Percentiles rank a stretch among this genome's conserved stretches.
These are phyloP conservation scores for Alternaria arborescens DNA, from an alignment of 2,329 filamentous ascomycete species.

Conservation along the genomic window DNA sequence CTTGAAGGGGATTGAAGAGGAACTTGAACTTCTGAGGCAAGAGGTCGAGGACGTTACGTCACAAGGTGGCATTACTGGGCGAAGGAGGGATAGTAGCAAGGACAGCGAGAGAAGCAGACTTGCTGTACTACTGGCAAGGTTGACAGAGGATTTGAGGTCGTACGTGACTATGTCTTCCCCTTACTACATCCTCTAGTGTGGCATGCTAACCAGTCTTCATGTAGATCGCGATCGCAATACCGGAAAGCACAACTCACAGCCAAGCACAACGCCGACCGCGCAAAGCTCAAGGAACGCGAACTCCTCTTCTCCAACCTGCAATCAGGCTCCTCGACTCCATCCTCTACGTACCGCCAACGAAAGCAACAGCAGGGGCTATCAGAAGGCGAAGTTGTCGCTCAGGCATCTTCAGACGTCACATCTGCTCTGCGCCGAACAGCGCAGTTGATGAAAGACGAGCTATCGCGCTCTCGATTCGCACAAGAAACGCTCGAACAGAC, in stretches of 20 bases:
- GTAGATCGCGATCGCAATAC: conserved; percentile 71
- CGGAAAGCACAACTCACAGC: conserved; percentile 83
- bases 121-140: conserved; percentile 70
- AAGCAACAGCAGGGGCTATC: conserved; percentile 62
- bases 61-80: conserved; percentile 42
- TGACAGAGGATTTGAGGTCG: conserved; percentile 76
- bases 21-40: conserved; percentile 80
- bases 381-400: conserved; percentile 76
- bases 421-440: conserved; percentile 84
- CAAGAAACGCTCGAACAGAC: conserved; percentile 87
- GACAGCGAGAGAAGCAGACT: conserved; percentile 72
- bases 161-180: conserved; percentile 53
- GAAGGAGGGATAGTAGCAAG: conserved; percentile 60
- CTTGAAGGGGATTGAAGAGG: conserved; percentile 80
- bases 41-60: conserved; percentile 76
- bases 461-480: conserved; percentile 87
- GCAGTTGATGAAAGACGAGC: conserved; percentile 82
- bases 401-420: conserved; percentile 84
- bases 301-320: conserved; percentile 74
- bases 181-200: too few species aligned
- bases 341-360: conserved; percentile 48
- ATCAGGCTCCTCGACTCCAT: conserved; percentile 49
- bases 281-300: conserved; percentile 79
- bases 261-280: conserved; percentile 75
- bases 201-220: conserved; percentile 11